Evolutionary conservation across 441 rosid species (phyloP), one percentile per base, ranked within the genome.

Genomic region (Raphanus hybrid): DNA sequence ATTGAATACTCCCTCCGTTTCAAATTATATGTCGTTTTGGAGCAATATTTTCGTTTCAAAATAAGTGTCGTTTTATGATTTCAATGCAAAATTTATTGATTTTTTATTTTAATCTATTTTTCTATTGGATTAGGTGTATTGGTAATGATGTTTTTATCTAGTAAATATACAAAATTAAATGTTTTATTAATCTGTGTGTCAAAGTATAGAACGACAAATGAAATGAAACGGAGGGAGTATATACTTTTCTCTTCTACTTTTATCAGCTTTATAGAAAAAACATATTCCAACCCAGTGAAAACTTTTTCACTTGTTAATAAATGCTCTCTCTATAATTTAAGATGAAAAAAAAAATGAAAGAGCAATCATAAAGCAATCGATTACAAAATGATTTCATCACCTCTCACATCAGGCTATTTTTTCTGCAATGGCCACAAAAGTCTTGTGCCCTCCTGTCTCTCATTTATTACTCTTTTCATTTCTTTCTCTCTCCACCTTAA

Each of bases 311-410:
- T 34, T 29, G 32, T 29, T 29, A 23, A 29, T 29, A 29, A 29
- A 29, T 34, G 39, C 39, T 23, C 39, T 34, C 39, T 5, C 7
- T 34, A 34, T 34, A 34, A 1, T 70, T 20, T 59, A 0, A 0
- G 6, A 6, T 0, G 0, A 70, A 58, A 29, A 29, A 29, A 29
- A 29, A 4, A 5, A 29, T 29, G 34, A 5, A 29, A 29, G 81
- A 77, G 81, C 90, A 88, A 90, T 90, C 89, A 90, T 88, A 86
- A 87, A 88, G 92, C 86, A 88, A 86, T 90, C 92, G 90, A 90
- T 90, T 90, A 86, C 94, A 86, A 90, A 88, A 90, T 88, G 83
- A 88, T 88, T 86, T 85, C 81, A 73, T 85, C 82, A 84, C 82
- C 81, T 80, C 81, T 87, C 88, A 87, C 85, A 86, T 86, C 87